Percentiles rank a stretch among this genome's conserved stretches.
Evolutionary conservation across 306 rosid genomes (phyloP).

Genomic region (Myrica gale): DNA sequence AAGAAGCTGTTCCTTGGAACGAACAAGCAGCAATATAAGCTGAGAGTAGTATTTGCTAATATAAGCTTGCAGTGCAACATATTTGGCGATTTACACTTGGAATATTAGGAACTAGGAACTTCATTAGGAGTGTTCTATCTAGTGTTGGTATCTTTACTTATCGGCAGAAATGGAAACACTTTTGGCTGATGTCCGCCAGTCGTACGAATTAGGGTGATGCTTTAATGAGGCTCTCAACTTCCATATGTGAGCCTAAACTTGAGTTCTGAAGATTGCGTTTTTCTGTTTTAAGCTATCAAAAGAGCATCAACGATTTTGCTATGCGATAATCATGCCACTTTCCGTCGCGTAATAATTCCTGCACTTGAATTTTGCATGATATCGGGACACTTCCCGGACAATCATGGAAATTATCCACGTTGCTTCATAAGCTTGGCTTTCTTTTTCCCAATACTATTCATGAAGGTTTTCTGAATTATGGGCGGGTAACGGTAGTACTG

Average conservation of each 20-base stretch:
- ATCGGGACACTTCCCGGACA: too few relatives aligned
- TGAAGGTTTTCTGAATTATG: too few relatives aligned
- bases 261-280: too few relatives aligned
- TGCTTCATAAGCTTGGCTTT: too few relatives aligned
- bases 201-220: not conserved
- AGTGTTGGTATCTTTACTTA: not conserved
- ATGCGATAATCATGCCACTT: too few relatives aligned
- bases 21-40: not conserved
- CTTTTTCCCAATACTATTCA: too few relatives aligned
- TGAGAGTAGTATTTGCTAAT: not conserved
- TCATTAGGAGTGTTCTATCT: not conserved
- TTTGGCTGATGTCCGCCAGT: not conserved
- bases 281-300: too few relatives aligned
- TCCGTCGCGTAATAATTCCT: too few relatives aligned
- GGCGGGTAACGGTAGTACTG: too few relatives aligned
- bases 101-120: not conserved
- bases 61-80: not conserved
- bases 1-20: not conserved
- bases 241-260: not conserved
- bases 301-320: too few relatives aligned
- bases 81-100: not conserved
- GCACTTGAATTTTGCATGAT: too few relatives aligned
- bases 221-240: not conserved
- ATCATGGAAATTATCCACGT: too few relatives aligned
- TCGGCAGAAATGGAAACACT: not conserved